Evolutionary conservation across 164 flowering plant species (phyloP).

Genomic region (Tetracentron sinense): DNA sequence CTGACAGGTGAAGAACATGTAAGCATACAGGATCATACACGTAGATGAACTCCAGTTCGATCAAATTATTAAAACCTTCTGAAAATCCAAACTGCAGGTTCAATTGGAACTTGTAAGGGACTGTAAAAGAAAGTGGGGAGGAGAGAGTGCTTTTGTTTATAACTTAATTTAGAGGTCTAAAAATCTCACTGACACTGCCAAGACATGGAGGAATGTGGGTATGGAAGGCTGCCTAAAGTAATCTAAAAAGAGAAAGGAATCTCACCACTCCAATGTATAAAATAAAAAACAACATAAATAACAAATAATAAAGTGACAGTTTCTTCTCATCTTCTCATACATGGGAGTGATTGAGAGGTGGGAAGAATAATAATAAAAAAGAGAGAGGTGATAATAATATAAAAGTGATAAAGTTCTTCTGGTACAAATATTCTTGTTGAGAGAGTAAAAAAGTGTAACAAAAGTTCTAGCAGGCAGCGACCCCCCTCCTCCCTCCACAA

Average conservation of each 20-base stretch:
- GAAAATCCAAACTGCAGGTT: neutral
- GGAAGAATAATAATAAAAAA: too few relatives aligned
- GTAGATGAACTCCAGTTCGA: too few relatives aligned
- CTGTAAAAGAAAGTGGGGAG: neutral
- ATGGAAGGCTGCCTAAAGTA: slow-evolving; percentile 14
- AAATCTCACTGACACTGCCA: neutral
- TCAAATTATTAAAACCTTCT: neutral
- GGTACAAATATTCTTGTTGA: neutral
- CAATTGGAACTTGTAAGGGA: neutral
- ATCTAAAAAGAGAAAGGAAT: slow-evolving; percentile 8
- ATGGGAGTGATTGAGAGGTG: too few relatives aligned
- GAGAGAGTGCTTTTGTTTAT: neutral
- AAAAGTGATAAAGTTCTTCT: too few relatives aligned
- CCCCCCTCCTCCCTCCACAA: too few relatives aligned
- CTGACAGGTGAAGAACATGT: neutral
- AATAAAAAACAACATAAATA: neutral
- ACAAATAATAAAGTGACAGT: neutral
- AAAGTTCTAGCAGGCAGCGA: too few relatives aligned
- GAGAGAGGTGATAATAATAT: too few relatives aligned
- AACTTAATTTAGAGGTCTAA: neutral
- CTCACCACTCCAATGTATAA: slow-evolving; percentile 5
- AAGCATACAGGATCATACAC: too few relatives aligned
- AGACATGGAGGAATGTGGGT: slow-evolving; percentile 1
- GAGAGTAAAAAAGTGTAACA: neutral
- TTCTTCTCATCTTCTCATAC: neutral